phyloP scores from a whole-genome alignment of 495 filamentous ascomycete genomes.

The Tuber magnatum region DNA sequence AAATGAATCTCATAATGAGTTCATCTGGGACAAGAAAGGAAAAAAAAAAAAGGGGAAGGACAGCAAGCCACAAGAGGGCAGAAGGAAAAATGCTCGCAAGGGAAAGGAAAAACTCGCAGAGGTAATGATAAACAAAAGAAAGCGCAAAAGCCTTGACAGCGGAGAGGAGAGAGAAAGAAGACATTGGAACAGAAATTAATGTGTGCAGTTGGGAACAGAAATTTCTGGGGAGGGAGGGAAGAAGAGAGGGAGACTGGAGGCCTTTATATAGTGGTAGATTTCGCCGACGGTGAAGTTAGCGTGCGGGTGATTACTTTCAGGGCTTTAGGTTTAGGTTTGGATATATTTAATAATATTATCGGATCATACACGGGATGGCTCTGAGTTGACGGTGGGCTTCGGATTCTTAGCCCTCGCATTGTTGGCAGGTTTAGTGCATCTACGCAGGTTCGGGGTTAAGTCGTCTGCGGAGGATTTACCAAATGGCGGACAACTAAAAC shows the following conservation, averaged over 20 bases:
- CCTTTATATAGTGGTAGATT: background rate
- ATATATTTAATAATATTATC: too few species aligned
- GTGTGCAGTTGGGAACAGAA: background rate
- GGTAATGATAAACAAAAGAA: background rate
- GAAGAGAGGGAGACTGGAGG: background rate
- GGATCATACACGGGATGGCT: too few species aligned
- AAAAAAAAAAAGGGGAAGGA: background rate
- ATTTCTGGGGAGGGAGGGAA: background rate
- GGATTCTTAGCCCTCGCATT: too few species aligned
- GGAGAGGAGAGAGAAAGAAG: background rate
- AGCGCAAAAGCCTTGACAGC: background rate
- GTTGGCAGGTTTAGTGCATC: too few species aligned
- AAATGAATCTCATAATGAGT: background rate
- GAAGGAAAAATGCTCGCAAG: background rate
- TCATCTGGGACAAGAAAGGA: background rate
- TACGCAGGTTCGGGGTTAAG: too few species aligned
- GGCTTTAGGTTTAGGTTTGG: background rate
- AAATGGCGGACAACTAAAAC: too few species aligned
- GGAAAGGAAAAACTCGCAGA: background rate
- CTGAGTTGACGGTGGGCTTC: too few species aligned
- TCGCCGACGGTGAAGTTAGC: background rate
- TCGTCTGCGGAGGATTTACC: too few species aligned
- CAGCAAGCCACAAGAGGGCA: background rate
- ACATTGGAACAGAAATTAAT: background rate
- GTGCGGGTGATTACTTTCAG: background rate